Evolutionary conservation across 768 basidiomycete species (phyloP).

Genomic region (Trametes villosa): DNA sequence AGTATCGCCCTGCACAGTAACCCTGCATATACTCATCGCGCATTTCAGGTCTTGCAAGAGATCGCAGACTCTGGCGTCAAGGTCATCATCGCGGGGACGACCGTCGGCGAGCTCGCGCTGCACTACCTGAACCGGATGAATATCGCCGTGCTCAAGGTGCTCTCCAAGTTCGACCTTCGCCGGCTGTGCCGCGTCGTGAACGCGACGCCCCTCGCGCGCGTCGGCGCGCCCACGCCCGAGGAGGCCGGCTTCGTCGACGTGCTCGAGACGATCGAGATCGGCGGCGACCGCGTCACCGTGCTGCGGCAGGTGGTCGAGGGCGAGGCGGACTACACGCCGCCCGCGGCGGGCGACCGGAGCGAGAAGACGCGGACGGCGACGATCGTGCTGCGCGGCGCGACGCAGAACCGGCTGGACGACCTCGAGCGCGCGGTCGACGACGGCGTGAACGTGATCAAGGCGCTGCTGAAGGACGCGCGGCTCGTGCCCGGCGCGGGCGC

Average conservation of each 20-base stretch:
- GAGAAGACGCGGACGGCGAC: conserved; percentile 91
- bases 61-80: conserved; percentile 95
- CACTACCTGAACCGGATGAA: conserved; percentile 95
- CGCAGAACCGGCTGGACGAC: conserved; percentile 92
- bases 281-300: conserved; percentile 97
- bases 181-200: conserved; percentile 93
- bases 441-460: conserved; percentile 95
- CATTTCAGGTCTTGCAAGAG: conserved; percentile 90
- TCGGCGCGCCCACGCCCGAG: conserved; percentile 95
- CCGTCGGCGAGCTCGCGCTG: conserved; percentile 92
- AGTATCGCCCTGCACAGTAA: not conserved
- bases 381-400: conserved; percentile 94
- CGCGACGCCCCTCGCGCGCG: conserved; percentile 93
- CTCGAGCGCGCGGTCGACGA: conserved; percentile 96
- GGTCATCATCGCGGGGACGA: conserved; percentile 91
- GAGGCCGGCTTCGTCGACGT: conserved; percentile 94
- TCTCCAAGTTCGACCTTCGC: conserved; percentile 97
- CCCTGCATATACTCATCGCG: not conserved
- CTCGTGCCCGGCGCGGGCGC: conserved; percentile 95
- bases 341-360: conserved; percentile 34
- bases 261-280: conserved; percentile 94
- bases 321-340: conserved; percentile 64
- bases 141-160: conserved; percentile 95
- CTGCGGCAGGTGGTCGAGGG: conserved; percentile 79
- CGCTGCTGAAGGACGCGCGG: conserved; percentile 85